Percentiles rank a stretch among this genome's conserved stretches.
Conservation (phyloP, 2,329 filamentous ascomycete genomes). For the Colletotrichum theobromicola region DNA sequence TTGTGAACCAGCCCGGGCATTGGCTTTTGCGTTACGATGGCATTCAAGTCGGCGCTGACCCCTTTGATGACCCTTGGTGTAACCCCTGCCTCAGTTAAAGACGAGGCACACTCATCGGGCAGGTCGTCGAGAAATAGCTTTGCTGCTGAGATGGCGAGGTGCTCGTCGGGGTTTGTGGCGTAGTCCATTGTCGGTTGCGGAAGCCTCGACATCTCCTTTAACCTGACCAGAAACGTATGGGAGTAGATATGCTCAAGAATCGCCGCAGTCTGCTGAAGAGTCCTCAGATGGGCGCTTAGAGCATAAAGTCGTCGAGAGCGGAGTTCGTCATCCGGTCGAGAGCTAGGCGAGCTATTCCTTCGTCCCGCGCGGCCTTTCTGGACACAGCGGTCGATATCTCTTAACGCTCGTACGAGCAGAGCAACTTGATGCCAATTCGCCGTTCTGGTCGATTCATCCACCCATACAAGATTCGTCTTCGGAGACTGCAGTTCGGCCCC, state of each 20-base stretch:
- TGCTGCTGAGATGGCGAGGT: neutral
- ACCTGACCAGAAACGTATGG: neutral
- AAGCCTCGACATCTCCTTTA: neutral
- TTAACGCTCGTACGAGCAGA: neutral
- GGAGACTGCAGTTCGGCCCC: neutral
- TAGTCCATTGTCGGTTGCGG: constrained; percentile 13
- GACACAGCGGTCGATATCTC: neutral
- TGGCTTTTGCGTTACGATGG: constrained; percentile 1
- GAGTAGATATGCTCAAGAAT: constrained; percentile 19
- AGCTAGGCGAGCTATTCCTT: neutral
- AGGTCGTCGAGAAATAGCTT: neutral
- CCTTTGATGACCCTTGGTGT: neutral
- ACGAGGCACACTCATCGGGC: neutral
- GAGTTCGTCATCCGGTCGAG: neutral
- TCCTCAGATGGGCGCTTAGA: neutral
- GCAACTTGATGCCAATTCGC: constrained; percentile 17
- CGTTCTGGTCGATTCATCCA: constrained; percentile 15
- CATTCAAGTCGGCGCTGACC: constrained; percentile 4
- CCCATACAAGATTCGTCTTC: constrained; percentile 8
- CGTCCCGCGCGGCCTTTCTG: neutral
- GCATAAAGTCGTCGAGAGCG: neutral
- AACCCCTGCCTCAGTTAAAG: constrained; percentile 1
- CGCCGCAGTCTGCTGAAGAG: neutral
- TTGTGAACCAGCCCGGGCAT: constrained; percentile 13
- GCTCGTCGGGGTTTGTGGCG: neutral